Evolutionary conservation across 1,284 basidiomycete genomes (phyloP), one percentile per base, ranked within the genome.

Genomic region (Papiliotrema nemorosa): DNA sequence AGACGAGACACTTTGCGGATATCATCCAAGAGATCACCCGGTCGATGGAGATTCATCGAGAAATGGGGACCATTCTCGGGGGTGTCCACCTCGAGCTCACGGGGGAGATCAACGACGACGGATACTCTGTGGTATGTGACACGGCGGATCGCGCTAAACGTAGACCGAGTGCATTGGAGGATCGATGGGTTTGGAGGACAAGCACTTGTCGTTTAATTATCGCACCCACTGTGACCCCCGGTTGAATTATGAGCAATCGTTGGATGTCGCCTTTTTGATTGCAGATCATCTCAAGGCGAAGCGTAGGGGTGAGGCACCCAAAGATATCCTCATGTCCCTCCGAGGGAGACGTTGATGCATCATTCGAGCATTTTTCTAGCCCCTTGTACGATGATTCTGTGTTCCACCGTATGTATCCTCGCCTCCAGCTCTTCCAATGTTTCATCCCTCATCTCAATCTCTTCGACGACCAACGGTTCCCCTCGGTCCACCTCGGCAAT

Each of bases 41-140:
- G 1, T 88, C 86, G 52, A 80, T 97, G 57, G 80, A 82, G 21
- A 90, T 97, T 54, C 93, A 97, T 70, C 74, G 81, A 5, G 76
- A 80, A 37, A 81, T 81, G 58, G 77, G 78, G 16, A 91, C 89
- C 5, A 81, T 84, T 33, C 79, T 97, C 1, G 87, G 86, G n/a
- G 94, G 94, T n/a, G 87, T 97, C 20, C 92, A 90, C 69, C 83
- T 98, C 37, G 94, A 98, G 75, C 86, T 98, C 67, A 98, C 94
- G 0, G 94, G 93, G 16, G 94, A 98, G 71, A 78, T 96, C 47
- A 90, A 90, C 58, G 87, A 90, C 9, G 85, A 93, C 50, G 93
- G 93, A 1, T 92, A 87, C 74, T 90, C 88, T 57, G 94, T 98
- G 12, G 72, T 74, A 37, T 43, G 72, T 43, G 6, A 9, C 9